A percentile compares a stretch with the other conserved stretches of the same genome.
Conservation (phyloP, 2,329 filamentous ascomycete species). For the Arthrobotrys conoides region DNA sequence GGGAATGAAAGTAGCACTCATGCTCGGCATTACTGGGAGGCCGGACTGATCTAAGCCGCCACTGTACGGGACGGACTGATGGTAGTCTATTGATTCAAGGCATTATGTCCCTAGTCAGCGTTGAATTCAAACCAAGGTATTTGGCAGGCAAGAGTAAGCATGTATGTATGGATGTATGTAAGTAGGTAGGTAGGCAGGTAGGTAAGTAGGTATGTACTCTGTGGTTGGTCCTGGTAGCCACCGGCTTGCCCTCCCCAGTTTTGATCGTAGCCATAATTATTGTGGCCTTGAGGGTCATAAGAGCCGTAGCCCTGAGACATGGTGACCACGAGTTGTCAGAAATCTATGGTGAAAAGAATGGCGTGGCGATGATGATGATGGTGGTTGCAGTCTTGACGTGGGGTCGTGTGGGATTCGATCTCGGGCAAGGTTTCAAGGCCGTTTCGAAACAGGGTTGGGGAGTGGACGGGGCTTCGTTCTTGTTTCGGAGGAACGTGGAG, state of each 20-base stretch:
- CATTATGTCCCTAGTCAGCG: conserved; percentile 29
- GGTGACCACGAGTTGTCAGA: background rate
- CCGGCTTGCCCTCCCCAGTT: conserved; percentile 28
- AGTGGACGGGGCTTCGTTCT: background rate
- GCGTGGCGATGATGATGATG: background rate
- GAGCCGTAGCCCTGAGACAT: conserved; percentile 56
- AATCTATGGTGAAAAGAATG: background rate
- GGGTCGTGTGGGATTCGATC: conserved; percentile 16
- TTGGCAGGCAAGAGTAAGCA: background rate
- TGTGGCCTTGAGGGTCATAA: conserved; percentile 42
- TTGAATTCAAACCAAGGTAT: background rate
- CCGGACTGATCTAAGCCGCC: conserved; percentile 56
- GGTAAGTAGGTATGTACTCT: conserved; percentile 15
- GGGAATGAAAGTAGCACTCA: conserved; percentile 78
- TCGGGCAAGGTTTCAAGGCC: conserved; percentile 37
- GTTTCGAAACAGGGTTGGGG: conserved; percentile 42
- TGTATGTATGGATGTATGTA: no score
- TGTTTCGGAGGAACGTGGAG: conserved; percentile 2
- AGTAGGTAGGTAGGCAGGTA: background rate
- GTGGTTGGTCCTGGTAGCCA: conserved; percentile 53
- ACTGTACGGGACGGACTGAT: conserved; percentile 20
- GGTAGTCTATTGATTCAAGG: conserved; percentile 42
- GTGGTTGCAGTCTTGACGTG: background rate
- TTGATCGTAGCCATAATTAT: conserved; percentile 52
- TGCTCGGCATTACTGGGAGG: conserved; percentile 58